Conservation (phyloP, 2,329 filamentous ascomycete genomes). For the Hysterium pulicare region DNA sequence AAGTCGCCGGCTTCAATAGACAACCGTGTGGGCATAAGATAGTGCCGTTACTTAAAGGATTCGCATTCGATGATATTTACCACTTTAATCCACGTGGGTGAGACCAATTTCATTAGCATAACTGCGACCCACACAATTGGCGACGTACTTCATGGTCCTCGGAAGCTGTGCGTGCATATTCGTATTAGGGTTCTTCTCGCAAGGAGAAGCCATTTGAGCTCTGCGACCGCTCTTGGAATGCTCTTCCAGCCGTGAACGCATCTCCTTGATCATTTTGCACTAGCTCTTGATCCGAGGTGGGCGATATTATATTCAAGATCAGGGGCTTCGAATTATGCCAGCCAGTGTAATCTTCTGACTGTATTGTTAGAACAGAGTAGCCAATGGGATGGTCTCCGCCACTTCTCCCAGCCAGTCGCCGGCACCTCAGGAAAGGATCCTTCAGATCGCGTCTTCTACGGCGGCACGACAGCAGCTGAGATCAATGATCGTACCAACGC, state of each 20-base stretch:
- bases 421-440: slow-evolving; percentile 6
- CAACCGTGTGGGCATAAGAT: slow-evolving; percentile 49
- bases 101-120: not conserved
- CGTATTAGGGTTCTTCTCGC: not conserved
- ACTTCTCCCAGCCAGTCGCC: slow-evolving; percentile 14
- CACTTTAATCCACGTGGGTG: slow-evolving; percentile 17
- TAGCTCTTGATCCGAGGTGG: not conserved
- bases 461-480: slow-evolving; percentile 16
- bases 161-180: not conserved
- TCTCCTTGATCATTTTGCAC: not conserved
- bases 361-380: slow-evolving; percentile 13
- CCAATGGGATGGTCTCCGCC: slow-evolving; percentile 20
- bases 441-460: slow-evolving; percentile 16
- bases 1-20: slow-evolving; percentile 50
- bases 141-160: not conserved
- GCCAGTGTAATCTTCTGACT: not conserved
- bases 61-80: slow-evolving; percentile 38
- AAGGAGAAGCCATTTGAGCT: too few species aligned
- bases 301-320: not conserved
- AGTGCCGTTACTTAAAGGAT: slow-evolving; percentile 43
- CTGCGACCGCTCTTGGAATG: too few species aligned
- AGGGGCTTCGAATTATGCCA: not conserved
- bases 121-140: not conserved
- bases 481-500: slow-evolving; percentile 14
- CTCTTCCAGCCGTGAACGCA: not conserved